Evolutionary conservation across 2,329 filamentous ascomycete species (phyloP).

Genomic region (Sclerotiophoma versabilis): DNA sequence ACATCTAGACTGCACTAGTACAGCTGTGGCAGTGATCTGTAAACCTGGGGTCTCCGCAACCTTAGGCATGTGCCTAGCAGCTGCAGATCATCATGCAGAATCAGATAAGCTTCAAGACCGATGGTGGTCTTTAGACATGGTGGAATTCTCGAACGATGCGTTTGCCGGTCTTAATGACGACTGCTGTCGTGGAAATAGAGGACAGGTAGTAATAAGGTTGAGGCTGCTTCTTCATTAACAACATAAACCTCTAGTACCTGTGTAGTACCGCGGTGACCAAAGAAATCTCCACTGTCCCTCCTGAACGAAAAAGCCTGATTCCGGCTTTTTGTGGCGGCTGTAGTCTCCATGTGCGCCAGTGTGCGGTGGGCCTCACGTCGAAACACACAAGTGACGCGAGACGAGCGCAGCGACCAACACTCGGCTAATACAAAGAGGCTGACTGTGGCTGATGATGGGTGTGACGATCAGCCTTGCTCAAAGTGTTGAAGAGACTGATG

Average conservation of each 20-base stretch:
- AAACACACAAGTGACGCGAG: constrained; percentile 7
- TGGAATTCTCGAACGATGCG: neutral
- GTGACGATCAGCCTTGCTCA: constrained; percentile 9
- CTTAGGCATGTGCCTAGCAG: neutral
- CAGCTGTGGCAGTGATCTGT: constrained; percentile 15
- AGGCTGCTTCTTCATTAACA: too few species aligned
- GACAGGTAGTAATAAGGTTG: too few species aligned
- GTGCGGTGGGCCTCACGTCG: constrained; percentile 1
- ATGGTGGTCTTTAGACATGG: neutral
- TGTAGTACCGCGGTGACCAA: neutral
- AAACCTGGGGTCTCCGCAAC: constrained; percentile 18
- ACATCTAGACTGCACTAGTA: constrained; percentile 6
- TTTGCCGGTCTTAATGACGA: neutral
- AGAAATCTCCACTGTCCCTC: neutral
- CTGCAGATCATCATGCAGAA: constrained; percentile 1
- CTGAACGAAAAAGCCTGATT: too few species aligned
- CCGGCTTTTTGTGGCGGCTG: constrained; percentile 6
- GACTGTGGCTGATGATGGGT: neutral
- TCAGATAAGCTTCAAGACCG: constrained; percentile 1
- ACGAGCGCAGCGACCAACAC: constrained; percentile 2
- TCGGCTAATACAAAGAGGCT: neutral
- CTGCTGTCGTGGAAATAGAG: neutral
- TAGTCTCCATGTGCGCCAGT: neutral
- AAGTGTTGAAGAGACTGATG: constrained; percentile 2
- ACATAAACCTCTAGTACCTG: too few species aligned